Conservation (phyloP, 148 eudicot genomes). For the Rhododendron griersonianum region DNA sequence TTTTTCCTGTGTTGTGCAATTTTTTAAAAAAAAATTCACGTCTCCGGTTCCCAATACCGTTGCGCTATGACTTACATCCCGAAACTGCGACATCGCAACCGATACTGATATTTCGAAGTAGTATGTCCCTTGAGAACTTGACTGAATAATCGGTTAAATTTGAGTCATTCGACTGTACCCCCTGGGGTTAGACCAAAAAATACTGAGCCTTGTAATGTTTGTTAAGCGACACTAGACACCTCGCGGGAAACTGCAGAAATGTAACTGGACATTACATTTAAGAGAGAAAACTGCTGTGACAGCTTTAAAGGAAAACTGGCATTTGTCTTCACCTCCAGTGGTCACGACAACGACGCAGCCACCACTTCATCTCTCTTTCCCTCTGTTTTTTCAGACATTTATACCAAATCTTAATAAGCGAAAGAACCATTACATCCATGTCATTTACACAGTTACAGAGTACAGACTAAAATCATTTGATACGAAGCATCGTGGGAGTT, state of each 20-base stretch:
- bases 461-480: not conserved
- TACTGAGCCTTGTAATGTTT: not conserved
- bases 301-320: not conserved
- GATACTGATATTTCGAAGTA: too few relatives aligned
- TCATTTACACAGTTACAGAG: not conserved
- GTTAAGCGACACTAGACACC: not conserved
- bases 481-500: not conserved
- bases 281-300: not conserved
- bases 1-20: too few relatives aligned
- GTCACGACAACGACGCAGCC: not conserved
- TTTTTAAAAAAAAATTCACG: too few relatives aligned
- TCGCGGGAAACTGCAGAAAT: too few relatives aligned
- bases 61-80: too few relatives aligned
- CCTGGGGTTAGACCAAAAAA: not conserved
- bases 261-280: not conserved
- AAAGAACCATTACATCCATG: too few relatives aligned
- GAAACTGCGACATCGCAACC: too few relatives aligned
- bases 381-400: not conserved
- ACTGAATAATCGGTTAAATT: not conserved
- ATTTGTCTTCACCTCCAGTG: not conserved
- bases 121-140: not conserved
- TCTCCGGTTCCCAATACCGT: too few relatives aligned
- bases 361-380: not conserved
- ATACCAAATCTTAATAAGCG: not conserved
- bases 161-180: not conserved